Evolutionary conservation across 495 filamentous ascomycete species (phyloP), one percentile per base, ranked within the genome.

Genomic region (Aspergillus diversus): DNA sequence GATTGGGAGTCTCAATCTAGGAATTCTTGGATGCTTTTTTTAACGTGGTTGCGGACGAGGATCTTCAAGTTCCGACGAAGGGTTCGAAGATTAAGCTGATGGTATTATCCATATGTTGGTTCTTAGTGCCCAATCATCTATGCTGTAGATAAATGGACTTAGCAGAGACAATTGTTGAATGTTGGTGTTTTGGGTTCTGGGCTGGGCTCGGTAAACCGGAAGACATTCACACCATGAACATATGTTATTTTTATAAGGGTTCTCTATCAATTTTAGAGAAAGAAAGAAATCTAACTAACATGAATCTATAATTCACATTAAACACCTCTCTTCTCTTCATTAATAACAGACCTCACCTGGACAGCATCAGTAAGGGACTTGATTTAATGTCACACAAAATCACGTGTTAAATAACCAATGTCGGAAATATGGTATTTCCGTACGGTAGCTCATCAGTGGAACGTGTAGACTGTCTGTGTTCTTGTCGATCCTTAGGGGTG

Each of bases 11-110:
- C 75, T 9, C 75, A 76, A 54, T 71, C 77, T 1, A 78, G 76
- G 53, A 80, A 74, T 61, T 76, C 71, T 2, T 83, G 79, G 80
- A 72, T 81, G 59, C 71, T 76, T 27, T 83, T 81, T 61, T 70
- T 81, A 61, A 81, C 78, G 1, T 83, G 80, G 80, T 67, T 81
- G 60, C 73, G 76, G 46, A 81, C 79, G 34, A 73, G 78, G 49
- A 63, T 81, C 13, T 81, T 81, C 59, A 81, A 81, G 56, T 63
- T 81, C 42, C 69, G 75, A 21, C 73, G 79, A 51, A 79, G 70
- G 58, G 59, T 80, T 33, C 66, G 67, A 37, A 77, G 74, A 56
- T 43, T 70, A 59, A 66, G 49, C 49, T 74, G 66, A 73, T 57
- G 34, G 17, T 13, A 17, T 33, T 13, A 33, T 21, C 31, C 13